Conservation (phyloP, 257 asterid genomes). For the Plantago ovata region DNA sequence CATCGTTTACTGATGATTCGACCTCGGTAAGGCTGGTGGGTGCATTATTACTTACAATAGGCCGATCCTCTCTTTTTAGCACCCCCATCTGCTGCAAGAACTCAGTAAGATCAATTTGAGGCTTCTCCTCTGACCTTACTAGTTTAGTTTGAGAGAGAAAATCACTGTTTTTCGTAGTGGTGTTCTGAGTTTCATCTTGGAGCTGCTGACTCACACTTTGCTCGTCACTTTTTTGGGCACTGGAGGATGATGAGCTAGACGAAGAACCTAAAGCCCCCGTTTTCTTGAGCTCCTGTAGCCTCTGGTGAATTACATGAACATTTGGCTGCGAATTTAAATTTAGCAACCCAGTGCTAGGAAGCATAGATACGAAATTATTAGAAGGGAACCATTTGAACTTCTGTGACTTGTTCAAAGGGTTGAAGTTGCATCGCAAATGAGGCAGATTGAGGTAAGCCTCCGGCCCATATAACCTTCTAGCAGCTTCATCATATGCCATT, state of each 20-base stretch:
- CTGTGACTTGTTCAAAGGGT: slow-evolving; percentile 78
- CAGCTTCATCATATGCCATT: slow-evolving; percentile 97
- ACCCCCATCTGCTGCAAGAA: slow-evolving; percentile 89
- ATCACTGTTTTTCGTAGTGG: slow-evolving; percentile 29
- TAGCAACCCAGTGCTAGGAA: slow-evolving; percentile 65
- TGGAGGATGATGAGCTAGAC: slow-evolving; percentile 51
- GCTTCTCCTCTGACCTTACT: slow-evolving; percentile 47
- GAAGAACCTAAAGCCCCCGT: slow-evolving; percentile 46
- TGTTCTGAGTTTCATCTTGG: slow-evolving; percentile 16
- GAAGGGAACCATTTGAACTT: slow-evolving; percentile 94
- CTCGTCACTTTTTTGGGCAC: slow-evolving; percentile 31
- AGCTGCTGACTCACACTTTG: slow-evolving; percentile 27
- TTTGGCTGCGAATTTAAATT: slow-evolving; percentile 84
- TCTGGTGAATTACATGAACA: slow-evolving; percentile 82
- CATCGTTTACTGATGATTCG: slow-evolving; percentile 37
- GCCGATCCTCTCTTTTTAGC: slow-evolving; percentile 46
- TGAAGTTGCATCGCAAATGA: slow-evolving; percentile 69
- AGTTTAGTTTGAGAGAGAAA: slow-evolving; percentile 24
- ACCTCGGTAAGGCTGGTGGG: slow-evolving; percentile 26
- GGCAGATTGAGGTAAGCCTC: slow-evolving; percentile 94
- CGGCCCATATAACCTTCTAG: slow-evolving; percentile 80
- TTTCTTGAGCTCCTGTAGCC: slow-evolving; percentile 83
- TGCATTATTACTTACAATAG: slow-evolving; percentile 21
- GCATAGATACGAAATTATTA: slow-evolving; percentile 31
- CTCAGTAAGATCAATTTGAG: slow-evolving; percentile 89